A percentile compares a stretch with the other conserved stretches of the same genome.
These are phyloP conservation scores for Syzygium grande DNA, from an alignment of 345 rosid species.

Conservation along the genomic window DNA sequence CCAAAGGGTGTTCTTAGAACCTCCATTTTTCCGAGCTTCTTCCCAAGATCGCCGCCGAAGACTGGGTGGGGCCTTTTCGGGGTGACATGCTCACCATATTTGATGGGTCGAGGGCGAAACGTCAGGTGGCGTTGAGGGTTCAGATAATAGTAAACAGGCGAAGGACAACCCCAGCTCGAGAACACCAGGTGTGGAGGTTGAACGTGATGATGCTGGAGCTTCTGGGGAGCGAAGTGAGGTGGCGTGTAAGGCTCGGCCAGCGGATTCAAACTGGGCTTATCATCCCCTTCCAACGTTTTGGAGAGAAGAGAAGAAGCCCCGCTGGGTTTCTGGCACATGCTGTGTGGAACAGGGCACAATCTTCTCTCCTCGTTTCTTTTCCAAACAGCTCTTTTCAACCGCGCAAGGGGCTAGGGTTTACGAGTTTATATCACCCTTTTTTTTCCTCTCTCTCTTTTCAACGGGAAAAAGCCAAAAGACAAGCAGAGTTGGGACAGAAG, in stretches of 20 bases:
- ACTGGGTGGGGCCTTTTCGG: neutral
- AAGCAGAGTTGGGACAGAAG: neutral
- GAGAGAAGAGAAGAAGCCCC: neutral
- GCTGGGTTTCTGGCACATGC: neutral
- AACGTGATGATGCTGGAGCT: neutral
- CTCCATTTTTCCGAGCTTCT: neutral
- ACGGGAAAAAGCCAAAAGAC: neutral
- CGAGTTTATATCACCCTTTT: neutral
- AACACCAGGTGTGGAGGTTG: neutral
- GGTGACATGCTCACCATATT: neutral
- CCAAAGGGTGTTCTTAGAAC: neutral
- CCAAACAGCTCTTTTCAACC: neutral
- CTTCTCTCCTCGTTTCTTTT: neutral
- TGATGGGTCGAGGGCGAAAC: neutral
- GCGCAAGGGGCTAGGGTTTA: neutral
- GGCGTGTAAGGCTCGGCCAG: neutral
- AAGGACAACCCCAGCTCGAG: neutral
- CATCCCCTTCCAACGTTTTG: neutral
- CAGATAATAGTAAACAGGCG: neutral
- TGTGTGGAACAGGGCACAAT: neutral
- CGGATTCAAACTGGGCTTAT: neutral
- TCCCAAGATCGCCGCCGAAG: neutral
- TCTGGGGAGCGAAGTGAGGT: neutral
- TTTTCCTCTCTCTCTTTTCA: neutral
- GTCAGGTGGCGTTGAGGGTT: neutral